Conservation (phyloP, 805 yeast species). For the Barnettozyma sp. region DNA sequence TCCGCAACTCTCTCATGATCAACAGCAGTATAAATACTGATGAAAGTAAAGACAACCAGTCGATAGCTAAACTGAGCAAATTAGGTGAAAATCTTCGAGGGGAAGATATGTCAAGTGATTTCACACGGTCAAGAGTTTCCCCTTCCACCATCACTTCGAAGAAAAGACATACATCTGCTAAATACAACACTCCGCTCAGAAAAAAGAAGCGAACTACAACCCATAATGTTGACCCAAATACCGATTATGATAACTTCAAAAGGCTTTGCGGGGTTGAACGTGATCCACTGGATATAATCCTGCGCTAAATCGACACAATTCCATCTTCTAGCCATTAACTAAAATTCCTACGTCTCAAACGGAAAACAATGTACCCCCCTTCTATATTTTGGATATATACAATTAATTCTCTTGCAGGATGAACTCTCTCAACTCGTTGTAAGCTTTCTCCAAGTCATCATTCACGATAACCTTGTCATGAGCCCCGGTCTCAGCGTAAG, state of each 20-base stretch:
- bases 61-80: background rate
- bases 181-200: background rate
- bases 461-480: slow-evolving; percentile 87
- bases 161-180: background rate
- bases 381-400: background rate
- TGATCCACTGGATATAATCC: slow-evolving; percentile 19
- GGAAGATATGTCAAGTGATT: background rate
- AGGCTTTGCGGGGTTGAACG: slow-evolving; percentile 12
- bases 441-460: slow-evolving; percentile 87
- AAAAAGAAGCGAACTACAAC: slow-evolving; percentile 5
- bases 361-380: background rate
- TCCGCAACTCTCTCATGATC: slow-evolving; percentile 10
- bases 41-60: too few relatives aligned
- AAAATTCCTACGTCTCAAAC: too few relatives aligned
- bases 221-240: slow-evolving; percentile 4
- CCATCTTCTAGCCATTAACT: too few relatives aligned
- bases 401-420: slow-evolving; percentile 39
- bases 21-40: too few relatives aligned
- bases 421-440: slow-evolving; percentile 70
- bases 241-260: slow-evolving; percentile 7
- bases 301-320: background rate
- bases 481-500: slow-evolving; percentile 82
- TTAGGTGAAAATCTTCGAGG: background rate
- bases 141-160: too few relatives aligned
- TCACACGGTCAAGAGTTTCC: too few relatives aligned